phyloP scores from a whole-genome alignment of 148 eudicot species.

The Beta vulgaris region DNA sequence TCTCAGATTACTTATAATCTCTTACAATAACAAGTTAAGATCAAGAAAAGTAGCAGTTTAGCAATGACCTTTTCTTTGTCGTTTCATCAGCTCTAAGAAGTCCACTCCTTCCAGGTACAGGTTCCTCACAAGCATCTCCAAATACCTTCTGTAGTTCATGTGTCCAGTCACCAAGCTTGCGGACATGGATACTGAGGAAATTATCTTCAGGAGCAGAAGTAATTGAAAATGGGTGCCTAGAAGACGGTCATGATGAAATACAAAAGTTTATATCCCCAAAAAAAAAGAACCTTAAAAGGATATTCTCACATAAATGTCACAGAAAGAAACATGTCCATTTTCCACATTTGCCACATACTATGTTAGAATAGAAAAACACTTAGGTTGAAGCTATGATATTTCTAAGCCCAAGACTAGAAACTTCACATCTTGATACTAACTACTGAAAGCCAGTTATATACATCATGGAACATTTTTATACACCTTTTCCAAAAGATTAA shows the following conservation, averaged over 20 bases:
- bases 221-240: conserved; percentile 99
- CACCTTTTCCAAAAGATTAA: not conserved
- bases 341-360: too few species aligned
- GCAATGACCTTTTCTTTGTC: conserved; percentile 54
- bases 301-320: not conserved
- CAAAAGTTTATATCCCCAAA: too few species aligned
- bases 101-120: conserved; percentile 72
- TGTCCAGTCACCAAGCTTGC: conserved; percentile 93
- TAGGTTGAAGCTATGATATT: too few species aligned
- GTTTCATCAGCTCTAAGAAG: conserved; percentile 84
- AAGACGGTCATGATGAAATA: conserved; percentile 14
- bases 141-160: conserved; percentile 69
- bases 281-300: too few species aligned
- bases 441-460: too few species aligned
- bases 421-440: too few species aligned
- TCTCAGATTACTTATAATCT: conserved; percentile 17
- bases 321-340: too few species aligned
- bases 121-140: conserved; percentile 59
- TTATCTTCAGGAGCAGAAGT: conserved; percentile 97
- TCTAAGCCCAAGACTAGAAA: too few species aligned
- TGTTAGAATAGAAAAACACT: too few species aligned
- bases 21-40: not conserved
- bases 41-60: not conserved
- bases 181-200: conserved; percentile 81
- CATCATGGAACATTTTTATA: not conserved